Evolutionary conservation across 495 filamentous ascomycete species (phyloP).

Genomic region (Beverwykella pulmonaria): DNA sequence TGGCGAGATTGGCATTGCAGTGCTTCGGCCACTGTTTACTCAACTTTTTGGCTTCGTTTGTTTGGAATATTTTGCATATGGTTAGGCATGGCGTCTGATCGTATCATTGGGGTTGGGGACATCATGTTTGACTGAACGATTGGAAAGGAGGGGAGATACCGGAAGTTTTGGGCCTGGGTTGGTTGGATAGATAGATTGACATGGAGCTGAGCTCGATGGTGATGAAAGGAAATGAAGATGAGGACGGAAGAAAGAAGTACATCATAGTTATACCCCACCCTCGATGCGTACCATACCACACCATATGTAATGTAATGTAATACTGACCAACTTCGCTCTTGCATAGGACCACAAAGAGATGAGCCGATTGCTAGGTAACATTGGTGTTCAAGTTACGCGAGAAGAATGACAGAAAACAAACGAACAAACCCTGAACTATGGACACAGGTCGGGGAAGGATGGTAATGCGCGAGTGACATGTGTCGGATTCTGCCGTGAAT

Average conservation of each 20-base stretch:
- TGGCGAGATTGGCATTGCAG: not conserved
- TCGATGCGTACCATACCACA: not conserved
- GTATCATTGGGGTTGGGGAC: not conserved
- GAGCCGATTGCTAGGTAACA: too few relatives aligned
- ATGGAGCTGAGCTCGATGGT: not conserved
- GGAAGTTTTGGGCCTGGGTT: too few relatives aligned
- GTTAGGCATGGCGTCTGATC: not conserved
- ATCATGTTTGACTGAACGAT: not conserved
- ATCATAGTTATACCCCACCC: conserved; percentile 1
- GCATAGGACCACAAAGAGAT: too few relatives aligned
- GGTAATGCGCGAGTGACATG: too few relatives aligned
- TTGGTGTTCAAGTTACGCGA: too few relatives aligned
- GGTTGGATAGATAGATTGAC: not conserved
- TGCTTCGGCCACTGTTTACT: not conserved
- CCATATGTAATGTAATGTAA: not conserved
- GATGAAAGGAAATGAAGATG: not conserved
- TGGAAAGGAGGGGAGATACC: not conserved
- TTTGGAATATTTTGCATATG: not conserved
- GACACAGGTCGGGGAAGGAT: too few relatives aligned
- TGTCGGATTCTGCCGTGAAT: too few relatives aligned
- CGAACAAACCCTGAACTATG: too few relatives aligned
- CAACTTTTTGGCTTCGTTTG: not conserved
- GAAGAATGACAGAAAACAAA: too few relatives aligned
- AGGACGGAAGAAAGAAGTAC: not conserved
- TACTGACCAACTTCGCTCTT: not conserved